A percentile compares a stretch with the other conserved stretches of the same genome.
These are phyloP conservation scores for Sporothrix protearum DNA, from an alignment of 2,329 filamentous ascomycete species.

Conservation along the genomic window DNA sequence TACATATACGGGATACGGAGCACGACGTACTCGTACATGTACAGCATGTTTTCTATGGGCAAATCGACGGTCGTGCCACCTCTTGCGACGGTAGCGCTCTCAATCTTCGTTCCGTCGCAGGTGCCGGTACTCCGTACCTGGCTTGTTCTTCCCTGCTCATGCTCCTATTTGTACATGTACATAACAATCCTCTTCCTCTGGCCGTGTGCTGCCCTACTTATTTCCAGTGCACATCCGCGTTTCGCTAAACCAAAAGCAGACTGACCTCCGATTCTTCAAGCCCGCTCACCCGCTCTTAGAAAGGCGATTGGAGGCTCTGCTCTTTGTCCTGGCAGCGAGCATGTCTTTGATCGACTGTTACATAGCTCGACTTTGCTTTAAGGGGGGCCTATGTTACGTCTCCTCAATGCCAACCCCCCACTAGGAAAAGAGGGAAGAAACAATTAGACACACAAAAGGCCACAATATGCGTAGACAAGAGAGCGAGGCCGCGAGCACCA, in stretches of 20 bases:
- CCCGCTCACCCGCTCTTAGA: neutral
- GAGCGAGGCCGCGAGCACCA: neutral
- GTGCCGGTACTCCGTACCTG: neutral
- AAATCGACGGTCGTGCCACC: neutral
- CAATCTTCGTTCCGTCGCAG: neutral
- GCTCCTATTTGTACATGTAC: too few relatives aligned
- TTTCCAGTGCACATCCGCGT: neutral
- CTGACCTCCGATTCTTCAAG: slow-evolving; percentile 16
- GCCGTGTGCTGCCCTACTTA: neutral
- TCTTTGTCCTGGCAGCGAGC: too few relatives aligned
- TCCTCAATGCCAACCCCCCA: neutral
- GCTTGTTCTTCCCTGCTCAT: neutral
- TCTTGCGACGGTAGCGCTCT: neutral
- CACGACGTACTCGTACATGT: too few relatives aligned
- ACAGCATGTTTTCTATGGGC: too few relatives aligned
- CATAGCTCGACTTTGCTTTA: neutral
- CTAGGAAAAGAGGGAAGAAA: slow-evolving; percentile 2
- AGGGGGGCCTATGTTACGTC: slow-evolving; percentile 5
- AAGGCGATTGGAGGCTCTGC: neutral
- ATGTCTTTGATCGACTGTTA: neutral
- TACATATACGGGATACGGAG: too few relatives aligned
- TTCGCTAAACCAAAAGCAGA: neutral
- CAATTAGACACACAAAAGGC: neutral
- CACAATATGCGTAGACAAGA: too few relatives aligned
- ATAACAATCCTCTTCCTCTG: neutral